These are phyloP conservation scores for Sporobolomyces roseus DNA, from an alignment of 768 basidiomycete genomes.

Conservation along the genomic window DNA sequence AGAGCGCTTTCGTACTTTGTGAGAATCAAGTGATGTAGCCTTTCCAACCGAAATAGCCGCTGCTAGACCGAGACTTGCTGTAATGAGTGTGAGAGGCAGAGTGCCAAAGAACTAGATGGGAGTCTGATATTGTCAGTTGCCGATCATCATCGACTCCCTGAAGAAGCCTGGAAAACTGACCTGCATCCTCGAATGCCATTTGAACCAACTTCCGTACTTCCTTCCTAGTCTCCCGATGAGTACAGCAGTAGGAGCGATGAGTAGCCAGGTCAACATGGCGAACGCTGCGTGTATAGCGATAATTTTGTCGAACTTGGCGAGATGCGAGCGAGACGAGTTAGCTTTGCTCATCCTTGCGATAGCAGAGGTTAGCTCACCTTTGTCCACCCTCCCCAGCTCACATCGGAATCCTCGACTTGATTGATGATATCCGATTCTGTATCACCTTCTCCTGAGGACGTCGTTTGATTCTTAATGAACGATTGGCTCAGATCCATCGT, in stretches of 20 bases:
- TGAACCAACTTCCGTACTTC: conserved; percentile 1
- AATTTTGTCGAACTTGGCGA: conserved; percentile 10
- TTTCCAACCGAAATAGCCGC: neutral
- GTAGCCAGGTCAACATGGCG: conserved; percentile 18
- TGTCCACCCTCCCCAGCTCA: no score
- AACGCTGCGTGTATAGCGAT: conserved; percentile 11
- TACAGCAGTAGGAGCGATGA: conserved; percentile 17
- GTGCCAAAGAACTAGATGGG: neutral
- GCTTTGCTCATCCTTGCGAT: neutral
- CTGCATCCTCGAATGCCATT: conserved; percentile 15
- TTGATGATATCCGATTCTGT: no score
- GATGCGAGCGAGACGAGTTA: neutral
- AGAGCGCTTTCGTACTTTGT: no score
- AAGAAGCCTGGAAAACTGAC: no score
- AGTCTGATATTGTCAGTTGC: no score
- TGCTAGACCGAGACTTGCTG: neutral
- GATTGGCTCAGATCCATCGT: conserved; percentile 2
- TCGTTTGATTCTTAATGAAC: neutral
- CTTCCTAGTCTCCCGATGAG: conserved; percentile 11
- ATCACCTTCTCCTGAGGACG: no score
- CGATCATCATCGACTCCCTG: no score
- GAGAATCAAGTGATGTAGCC: neutral
- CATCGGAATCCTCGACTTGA: no score
- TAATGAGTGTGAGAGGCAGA: neutral
- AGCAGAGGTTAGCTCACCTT: neutral